Evolutionary conservation across 345 rosid species (phyloP).

Genomic region (Gossypium turneri): DNA sequence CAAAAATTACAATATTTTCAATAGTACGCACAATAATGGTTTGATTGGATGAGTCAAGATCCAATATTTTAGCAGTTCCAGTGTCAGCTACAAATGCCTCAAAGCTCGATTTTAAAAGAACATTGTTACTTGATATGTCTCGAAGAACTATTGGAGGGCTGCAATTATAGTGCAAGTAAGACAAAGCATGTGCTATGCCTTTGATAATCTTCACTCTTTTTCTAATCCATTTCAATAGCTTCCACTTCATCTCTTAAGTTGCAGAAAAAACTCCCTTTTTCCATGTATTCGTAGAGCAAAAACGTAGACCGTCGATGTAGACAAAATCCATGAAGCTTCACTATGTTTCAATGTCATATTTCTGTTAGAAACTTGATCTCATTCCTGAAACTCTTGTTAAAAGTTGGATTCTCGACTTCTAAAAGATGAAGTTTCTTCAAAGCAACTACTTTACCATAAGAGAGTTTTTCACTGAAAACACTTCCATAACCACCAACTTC

Average conservation of each 20-base stretch:
- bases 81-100: conserved; percentile 14
- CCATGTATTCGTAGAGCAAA: no score
- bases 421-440: no score
- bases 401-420: neutral
- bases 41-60: conserved; percentile 18
- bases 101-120: neutral
- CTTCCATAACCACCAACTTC: no score
- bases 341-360: no score
- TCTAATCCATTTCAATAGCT: conserved; percentile 7
- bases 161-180: neutral
- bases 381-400: neutral
- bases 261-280: neutral
- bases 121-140: conserved; percentile 14
- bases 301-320: no score
- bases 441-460: no score
- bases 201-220: neutral
- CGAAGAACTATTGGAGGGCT: no score
- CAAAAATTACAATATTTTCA: no score
- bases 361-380: neutral
- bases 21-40: neutral
- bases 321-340: no score
- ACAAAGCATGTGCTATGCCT: neutral
- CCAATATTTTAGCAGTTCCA: conserved; percentile 11
- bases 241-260: neutral
- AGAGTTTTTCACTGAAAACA: no score